Evolutionary conservation across 148 eudicot genomes (phyloP).

Genomic region (Euryodendron excelsum): DNA sequence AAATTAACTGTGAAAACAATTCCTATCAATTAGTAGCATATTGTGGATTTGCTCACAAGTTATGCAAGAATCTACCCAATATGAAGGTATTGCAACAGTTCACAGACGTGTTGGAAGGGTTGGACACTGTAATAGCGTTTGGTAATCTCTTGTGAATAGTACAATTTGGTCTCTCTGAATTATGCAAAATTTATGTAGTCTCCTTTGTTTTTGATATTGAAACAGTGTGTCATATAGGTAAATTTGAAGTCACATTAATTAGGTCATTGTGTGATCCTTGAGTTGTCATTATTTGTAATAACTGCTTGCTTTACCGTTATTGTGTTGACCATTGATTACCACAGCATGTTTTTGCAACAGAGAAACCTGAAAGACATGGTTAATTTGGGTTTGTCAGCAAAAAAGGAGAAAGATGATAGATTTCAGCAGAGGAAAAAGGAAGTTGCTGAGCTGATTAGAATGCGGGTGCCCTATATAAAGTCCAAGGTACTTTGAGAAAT

Average conservation of each 20-base stretch:
- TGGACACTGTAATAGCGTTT: not conserved
- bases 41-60: too few relatives aligned
- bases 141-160: not conserved
- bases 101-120: not conserved
- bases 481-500: slow-evolving; percentile 50
- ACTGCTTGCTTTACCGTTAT: not conserved
- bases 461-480: slow-evolving; percentile 49
- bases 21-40: not conserved
- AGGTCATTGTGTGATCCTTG: not conserved
- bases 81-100: not conserved
- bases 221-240: too few relatives aligned
- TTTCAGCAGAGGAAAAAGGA: slow-evolving; percentile 76
- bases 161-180: not conserved
- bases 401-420: slow-evolving; percentile 83
- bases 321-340: not conserved
- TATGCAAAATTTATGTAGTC: not conserved
- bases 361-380: slow-evolving; percentile 77
- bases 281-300: not conserved
- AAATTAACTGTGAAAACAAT: not conserved
- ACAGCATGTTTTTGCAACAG: slow-evolving; percentile 38
- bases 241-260: too few relatives aligned
- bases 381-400: slow-evolving; percentile 69
- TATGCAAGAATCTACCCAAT: not conserved
- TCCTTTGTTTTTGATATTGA: not conserved
- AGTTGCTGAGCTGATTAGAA: slow-evolving; percentile 69